Percentiles rank a stretch among this genome's conserved stretches.
phyloP scores from a whole-genome alignment of 768 basidiomycete species.

The Xerocomellus intermedius region DNA sequence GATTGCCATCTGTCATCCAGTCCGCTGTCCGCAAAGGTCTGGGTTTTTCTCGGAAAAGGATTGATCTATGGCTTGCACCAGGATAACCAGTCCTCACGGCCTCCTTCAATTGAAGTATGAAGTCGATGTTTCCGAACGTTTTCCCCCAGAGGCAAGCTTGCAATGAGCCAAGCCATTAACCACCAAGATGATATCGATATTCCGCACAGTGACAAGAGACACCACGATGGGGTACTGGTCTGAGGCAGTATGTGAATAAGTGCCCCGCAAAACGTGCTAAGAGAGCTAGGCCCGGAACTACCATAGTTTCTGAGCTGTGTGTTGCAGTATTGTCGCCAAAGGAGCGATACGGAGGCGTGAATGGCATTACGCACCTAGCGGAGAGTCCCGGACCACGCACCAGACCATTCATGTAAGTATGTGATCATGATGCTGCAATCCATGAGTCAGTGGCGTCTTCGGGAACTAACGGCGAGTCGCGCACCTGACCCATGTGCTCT shows the following conservation, averaged over 20 bases:
- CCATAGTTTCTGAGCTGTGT: slow-evolving; percentile 4
- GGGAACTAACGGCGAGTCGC: no score
- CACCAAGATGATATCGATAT: slow-evolving; percentile 39
- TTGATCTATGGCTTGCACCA: slow-evolving; percentile 33
- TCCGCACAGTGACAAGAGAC: slow-evolving; percentile 12
- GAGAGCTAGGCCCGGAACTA: slow-evolving; percentile 15
- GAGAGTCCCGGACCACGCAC: no score
- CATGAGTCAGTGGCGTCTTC: no score
- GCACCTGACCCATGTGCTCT: no score
- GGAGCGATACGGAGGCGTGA: no score
- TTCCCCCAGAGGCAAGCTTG: slow-evolving; percentile 42
- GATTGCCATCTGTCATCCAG: slow-evolving; percentile 36
- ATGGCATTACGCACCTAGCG: no score
- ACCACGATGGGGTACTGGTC: not conserved
- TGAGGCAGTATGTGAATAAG: not conserved
- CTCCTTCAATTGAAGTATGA: slow-evolving; percentile 36
- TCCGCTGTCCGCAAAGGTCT: slow-evolving; percentile 36
- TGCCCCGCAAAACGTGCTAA: not conserved
- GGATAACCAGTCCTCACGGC: slow-evolving; percentile 46
- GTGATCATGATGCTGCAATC: no score
- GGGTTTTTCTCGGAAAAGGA: not conserved
- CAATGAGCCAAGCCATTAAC: slow-evolving; percentile 29
- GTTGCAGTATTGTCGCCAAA: no score
- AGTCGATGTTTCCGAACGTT: slow-evolving; percentile 45
- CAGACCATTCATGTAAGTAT: no score